These are phyloP conservation scores for Cyberlindnera mississippiensis DNA, from an alignment of 805 yeast genomes.

Conservation along the genomic window DNA sequence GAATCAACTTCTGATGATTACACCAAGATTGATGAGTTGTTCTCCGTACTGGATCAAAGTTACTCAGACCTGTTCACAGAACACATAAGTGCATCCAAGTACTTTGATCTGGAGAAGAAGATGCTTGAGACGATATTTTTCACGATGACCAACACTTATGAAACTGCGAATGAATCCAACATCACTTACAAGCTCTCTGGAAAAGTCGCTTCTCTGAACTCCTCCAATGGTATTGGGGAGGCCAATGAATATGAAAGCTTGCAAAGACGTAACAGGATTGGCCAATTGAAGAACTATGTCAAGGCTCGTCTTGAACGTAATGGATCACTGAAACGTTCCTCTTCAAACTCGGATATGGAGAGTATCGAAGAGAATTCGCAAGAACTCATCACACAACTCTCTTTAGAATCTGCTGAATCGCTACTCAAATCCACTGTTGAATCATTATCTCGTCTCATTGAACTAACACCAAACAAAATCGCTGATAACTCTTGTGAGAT, in stretches of 20 bases:
- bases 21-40: conserved; percentile 35
- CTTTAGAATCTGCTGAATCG: conserved; percentile 49
- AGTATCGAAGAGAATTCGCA: conserved; percentile 14
- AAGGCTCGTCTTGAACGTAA: conserved; percentile 46
- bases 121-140: conserved; percentile 45
- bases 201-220: conserved; percentile 7
- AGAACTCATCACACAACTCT: conserved; percentile 24
- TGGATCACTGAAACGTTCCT: conserved; percentile 29
- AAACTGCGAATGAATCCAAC: conserved; percentile 29
- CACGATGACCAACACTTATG: conserved; percentile 31
- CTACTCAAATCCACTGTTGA: conserved; percentile 72
- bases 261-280: conserved; percentile 35
- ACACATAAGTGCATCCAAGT: conserved; percentile 60
- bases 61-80: conserved; percentile 70
- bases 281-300: conserved; percentile 55
- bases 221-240: conserved; percentile 6
- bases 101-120: conserved; percentile 68
- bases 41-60: conserved; percentile 60
- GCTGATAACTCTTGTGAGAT: conserved; percentile 62
- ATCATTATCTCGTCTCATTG: conserved; percentile 71
- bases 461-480: conserved; percentile 59
- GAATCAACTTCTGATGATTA: conserved; percentile 36
- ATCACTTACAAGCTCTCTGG: conserved; percentile 30
- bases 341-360: conserved; percentile 3
- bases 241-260: conserved; percentile 28